phyloP scores from a whole-genome alignment of 352 stramenopile species.

The Phytophthora vignae region DNA sequence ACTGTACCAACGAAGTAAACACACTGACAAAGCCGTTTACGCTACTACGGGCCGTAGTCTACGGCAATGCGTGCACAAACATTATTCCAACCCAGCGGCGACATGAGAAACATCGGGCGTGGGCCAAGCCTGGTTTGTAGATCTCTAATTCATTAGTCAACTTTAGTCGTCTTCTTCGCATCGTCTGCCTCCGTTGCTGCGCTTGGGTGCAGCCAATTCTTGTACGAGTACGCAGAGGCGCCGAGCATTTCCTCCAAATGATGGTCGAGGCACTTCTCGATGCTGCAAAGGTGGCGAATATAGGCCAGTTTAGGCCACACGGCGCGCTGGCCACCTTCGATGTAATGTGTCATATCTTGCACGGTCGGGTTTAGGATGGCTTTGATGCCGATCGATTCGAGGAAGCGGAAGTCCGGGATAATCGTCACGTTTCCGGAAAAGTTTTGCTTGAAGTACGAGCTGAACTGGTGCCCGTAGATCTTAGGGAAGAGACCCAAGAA shows the following conservation, averaged over 20 bases:
- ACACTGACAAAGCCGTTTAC: no score
- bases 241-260: slow-evolving; percentile 44
- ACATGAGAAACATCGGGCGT: background rate
- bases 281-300: slow-evolving; percentile 94
- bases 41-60: no score
- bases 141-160: slow-evolving; percentile 12
- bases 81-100: no score
- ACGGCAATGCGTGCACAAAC: no score
- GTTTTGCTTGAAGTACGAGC: slow-evolving; percentile 90
- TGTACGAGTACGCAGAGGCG: slow-evolving; percentile 38
- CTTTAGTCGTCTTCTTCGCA: slow-evolving; percentile 19
- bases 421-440: slow-evolving; percentile 98
- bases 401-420: slow-evolving; percentile 89
- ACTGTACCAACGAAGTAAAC: no score
- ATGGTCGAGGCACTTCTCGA: slow-evolving; percentile 84
- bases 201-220: slow-evolving; percentile 57
- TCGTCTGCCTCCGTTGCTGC: slow-evolving; percentile 11
- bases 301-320: slow-evolving; percentile 93
- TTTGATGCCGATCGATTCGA: slow-evolving; percentile 84
- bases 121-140: background rate
- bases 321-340: slow-evolving; percentile 89
- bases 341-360: slow-evolving; percentile 78
- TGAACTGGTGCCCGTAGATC: slow-evolving; percentile 84
- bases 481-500: slow-evolving; percentile 90
- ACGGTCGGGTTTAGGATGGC: slow-evolving; percentile 85